Evolutionary conservation across 768 basidiomycete species (phyloP).

Genomic region (Kwoniella mangroviensis): DNA sequence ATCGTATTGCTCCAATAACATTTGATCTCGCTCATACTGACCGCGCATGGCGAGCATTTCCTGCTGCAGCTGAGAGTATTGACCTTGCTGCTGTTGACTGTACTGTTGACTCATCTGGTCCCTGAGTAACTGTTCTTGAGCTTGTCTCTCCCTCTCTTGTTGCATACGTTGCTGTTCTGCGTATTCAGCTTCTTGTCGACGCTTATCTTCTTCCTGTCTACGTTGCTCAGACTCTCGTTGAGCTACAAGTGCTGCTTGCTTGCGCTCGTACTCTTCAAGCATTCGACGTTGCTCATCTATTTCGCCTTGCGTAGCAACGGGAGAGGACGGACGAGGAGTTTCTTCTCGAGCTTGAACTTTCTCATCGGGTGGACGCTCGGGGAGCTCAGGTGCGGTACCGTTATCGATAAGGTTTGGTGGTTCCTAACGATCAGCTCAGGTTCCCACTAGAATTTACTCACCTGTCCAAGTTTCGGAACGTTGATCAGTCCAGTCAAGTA

Average conservation of each 20-base stretch:
- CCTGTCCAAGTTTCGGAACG: constrained; percentile 93
- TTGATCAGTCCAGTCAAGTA: constrained; percentile 97
- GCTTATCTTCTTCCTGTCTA: constrained; percentile 74
- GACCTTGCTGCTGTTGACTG: constrained; percentile 65
- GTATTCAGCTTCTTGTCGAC: constrained; percentile 81
- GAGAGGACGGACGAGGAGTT: constrained; percentile 71
- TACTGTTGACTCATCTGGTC: constrained; percentile 70
- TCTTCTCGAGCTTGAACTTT: constrained; percentile 62
- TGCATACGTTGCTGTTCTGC: constrained; percentile 86
- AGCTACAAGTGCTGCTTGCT: constrained; percentile 83
- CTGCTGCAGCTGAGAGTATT: constrained; percentile 81
- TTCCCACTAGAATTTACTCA: constrained; percentile 54
- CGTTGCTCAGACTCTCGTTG: constrained; percentile 83
- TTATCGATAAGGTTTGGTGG: constrained; percentile 90
- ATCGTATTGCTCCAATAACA: constrained; percentile 97
- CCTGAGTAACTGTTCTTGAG: constrained; percentile 77
- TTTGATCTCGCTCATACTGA: constrained; percentile 96
- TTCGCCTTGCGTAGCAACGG: constrained; percentile 66
- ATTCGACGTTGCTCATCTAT: constrained; percentile 90
- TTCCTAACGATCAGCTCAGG: constrained; percentile 65
- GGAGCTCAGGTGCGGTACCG: constrained; percentile 80
- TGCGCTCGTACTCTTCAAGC: constrained; percentile 94
- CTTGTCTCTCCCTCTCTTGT: constrained; percentile 80
- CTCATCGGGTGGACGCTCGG: constrained; percentile 66
- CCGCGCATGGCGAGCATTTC: constrained; percentile 91